Base-by-base conservation (phyloP, 805 yeast genomes). In the Phaffomyces thermotolerans region DNA sequence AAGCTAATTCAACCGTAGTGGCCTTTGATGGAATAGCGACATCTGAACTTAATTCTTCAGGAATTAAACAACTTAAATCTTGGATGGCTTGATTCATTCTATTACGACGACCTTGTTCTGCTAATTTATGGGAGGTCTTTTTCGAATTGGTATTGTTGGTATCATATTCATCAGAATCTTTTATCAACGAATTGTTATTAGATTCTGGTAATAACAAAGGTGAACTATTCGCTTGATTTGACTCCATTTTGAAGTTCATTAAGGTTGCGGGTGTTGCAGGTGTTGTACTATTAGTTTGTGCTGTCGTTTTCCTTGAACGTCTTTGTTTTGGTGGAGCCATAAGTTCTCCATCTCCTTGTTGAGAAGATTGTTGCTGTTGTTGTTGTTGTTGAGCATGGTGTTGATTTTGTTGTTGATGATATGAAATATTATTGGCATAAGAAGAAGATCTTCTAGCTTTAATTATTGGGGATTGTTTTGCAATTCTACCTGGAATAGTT, bases 31-130 rank as follows among this genome's bases (percentile, higher is more conserved):
- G 95, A 30, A 85, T 81, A 4, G 68, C 52, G 13, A 77, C 75
- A 13, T 76, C 71, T 44, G 73, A 77, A 34, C 65, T 65, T 53
- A 78, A 66, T 22, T 62, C 61, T 6, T 79, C 76, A 0, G 95
- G 95, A 20, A 91, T 72, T 48, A 88, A 64, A 9, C 68, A 54
- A 8, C 82, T 81, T 46, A 91, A 67, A 36, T 86, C 95, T 36
- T 78, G 78, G 27, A 91, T 79, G 0, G 97, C 98, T 44, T 71
- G 66, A 61, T 93, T 93, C 81, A 91, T 84, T 49, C 99, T 72
- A 61, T 91, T 90, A 53, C 99, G 75, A 42, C 99, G 73, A 14
- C 96, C 98, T 63, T 93, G 97, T 64, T 91, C 99, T 1, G 99
- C 98, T 14, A 87, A 73, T 60, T 91, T 90, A 63, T 91, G 99